Conservation (phyloP, 306 rosid species). For the Prunus mira region DNA sequence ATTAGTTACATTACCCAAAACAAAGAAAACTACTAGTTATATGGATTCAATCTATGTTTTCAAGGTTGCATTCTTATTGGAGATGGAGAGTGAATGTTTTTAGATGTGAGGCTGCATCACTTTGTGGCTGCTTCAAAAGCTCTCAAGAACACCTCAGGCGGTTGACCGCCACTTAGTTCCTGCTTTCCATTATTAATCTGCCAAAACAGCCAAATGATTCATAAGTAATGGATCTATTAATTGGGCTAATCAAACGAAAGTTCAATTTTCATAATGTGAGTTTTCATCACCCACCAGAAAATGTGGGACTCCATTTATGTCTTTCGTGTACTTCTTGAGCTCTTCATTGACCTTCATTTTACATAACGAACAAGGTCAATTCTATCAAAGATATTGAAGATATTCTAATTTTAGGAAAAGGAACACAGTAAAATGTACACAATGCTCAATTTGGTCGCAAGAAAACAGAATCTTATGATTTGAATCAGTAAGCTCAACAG, state of each 20-base stretch:
- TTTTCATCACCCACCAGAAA: conserved; percentile 53
- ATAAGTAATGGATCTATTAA: not conserved
- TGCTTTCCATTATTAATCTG: conserved; percentile 80
- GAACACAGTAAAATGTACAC: no score
- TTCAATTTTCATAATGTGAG: not conserved
- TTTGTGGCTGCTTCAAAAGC: conserved; percentile 54
- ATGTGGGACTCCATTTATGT: conserved; percentile 72
- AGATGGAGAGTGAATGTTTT: not conserved
- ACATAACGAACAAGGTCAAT: conserved; percentile 29
- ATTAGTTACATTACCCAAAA: no score
- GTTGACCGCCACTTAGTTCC: conserved; percentile 66
- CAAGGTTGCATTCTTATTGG: not conserved
- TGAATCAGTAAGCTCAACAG: not conserved
- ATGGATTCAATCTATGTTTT: not conserved
- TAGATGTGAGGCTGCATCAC: conserved; percentile 19
- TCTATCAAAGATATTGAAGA: not conserved
- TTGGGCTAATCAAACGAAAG: not conserved
- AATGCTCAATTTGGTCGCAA: not conserved
- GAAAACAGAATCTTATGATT: not conserved
- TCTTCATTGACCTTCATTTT: conserved; percentile 65
- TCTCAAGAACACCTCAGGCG: conserved; percentile 72
- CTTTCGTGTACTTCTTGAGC: conserved; percentile 46
- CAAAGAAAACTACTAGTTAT: not conserved
- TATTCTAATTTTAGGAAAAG: not conserved
- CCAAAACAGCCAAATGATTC: conserved; percentile 18